A percentile compares a stretch with the other conserved stretches of the same genome.
phyloP scores from a whole-genome alignment of 2,329 filamentous ascomycete species.

The Neocatenulostroma microsporum region DNA sequence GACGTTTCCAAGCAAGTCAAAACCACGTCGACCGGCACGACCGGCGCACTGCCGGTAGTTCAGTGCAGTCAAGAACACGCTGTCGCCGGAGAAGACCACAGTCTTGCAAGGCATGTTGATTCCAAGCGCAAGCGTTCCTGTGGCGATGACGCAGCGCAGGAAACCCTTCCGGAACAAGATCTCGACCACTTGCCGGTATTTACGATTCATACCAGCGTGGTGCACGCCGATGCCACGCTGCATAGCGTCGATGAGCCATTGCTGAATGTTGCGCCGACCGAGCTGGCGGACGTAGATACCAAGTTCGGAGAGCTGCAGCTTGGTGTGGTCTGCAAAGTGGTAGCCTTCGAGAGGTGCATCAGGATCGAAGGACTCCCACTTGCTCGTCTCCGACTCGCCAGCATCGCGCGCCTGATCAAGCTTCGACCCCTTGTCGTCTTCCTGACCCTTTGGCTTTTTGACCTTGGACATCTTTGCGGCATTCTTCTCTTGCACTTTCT shows the following conservation, averaged over 20 bases:
- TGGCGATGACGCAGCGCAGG: conserved; percentile 63
- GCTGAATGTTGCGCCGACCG: conserved; percentile 42
- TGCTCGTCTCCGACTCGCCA: conserved; percentile 47
- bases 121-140: conserved; percentile 66
- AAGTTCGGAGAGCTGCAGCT: conserved; percentile 52
- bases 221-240: conserved; percentile 65
- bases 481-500: conserved; percentile 39
- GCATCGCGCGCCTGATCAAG: conserved; percentile 51
- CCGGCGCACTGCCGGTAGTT: conserved; percentile 72
- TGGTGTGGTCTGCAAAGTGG: conserved; percentile 58
- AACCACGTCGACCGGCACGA: conserved; percentile 70
- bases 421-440: conserved; percentile 46
- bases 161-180: conserved; percentile 67
- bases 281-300: conserved; percentile 48
- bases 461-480: conserved; percentile 29
- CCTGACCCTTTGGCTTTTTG: conserved; percentile 28
- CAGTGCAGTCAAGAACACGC: conserved; percentile 62
- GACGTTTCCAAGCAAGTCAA: conserved; percentile 72
- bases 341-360: conserved; percentile 55
- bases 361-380: conserved; percentile 60
- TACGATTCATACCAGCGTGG: conserved; percentile 71
- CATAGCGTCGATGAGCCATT: conserved; percentile 53
- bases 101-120: conserved; percentile 83
- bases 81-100: conserved; percentile 68
- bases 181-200: conserved; percentile 66